Base-by-base conservation (phyloP, 352 stramenopile species). In the Stramenopiles sp. region DNA sequence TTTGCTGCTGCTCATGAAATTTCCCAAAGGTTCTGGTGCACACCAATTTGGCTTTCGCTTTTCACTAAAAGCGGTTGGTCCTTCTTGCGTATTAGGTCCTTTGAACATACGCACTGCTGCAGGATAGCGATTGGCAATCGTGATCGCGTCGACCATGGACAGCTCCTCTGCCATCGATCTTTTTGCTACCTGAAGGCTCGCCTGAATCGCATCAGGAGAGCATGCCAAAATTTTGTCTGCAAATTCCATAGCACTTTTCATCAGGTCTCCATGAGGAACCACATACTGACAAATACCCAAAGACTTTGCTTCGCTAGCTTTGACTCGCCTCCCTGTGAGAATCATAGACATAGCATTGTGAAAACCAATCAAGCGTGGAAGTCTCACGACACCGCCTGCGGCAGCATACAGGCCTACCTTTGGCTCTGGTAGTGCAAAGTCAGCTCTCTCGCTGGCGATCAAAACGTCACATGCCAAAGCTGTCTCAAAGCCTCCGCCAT, bases 401-500 rank as follows among this genome's bases (percentile, higher is more conserved):
- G 84, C 1, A 30, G 71, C 27, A 30, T 99, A 98, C 33, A 97
- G 96, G 55, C 96, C 96, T 22, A 99, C 89, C 81, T 94, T 98
- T 84, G 99, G 98, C 89, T 99, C 96, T 0, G 96, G 96, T 87
- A 98, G 95, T 31, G 94, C 96, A 85, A 99, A 99, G 87, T 97
- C 97, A 80, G 96, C 96, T 82, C 91, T 95, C 82, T 97, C 92
- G 75, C 91, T 90, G 14, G 95, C 96, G 76, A 99, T 91, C 82
- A 99, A 95, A 81, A 99, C 95, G 86, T 99, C 96, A 84, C 95
- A 98, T 86, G 98, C 96, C 96, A 99, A 99, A 32, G 96, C 96
- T 30, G 99, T 86, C 87, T 99, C 95, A 83, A 95, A 99, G 33
- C 96, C 96, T 78, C 96, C 96, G 55, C 96, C 96, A 14, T 99